These are phyloP conservation scores for Coniferiporia weirii DNA, from an alignment of 1,284 basidiomycete genomes.

Conservation along the genomic window DNA sequence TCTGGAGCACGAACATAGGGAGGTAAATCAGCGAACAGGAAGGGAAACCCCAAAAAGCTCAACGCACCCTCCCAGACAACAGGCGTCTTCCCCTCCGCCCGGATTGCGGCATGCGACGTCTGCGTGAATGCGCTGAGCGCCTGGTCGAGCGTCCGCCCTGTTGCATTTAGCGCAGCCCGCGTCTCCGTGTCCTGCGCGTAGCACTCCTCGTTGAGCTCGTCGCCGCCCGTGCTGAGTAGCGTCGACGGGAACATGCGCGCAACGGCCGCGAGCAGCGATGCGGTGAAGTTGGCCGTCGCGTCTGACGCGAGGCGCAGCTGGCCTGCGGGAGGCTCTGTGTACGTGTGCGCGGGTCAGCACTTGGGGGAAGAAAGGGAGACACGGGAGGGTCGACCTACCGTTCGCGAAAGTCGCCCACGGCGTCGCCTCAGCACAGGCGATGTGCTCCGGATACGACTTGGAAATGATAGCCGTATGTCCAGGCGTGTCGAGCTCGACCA, in stretches of 20 bases:
- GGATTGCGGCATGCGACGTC: conserved; percentile 32
- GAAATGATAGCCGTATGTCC: conserved; percentile 74
- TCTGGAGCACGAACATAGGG: conserved; percentile 9
- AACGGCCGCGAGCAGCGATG: conserved; percentile 28
- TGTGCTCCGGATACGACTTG: conserved; percentile 60
- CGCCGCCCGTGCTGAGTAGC: conserved; percentile 45
- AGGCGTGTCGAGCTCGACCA: conserved; percentile 69
- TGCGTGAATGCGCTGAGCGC: conserved; percentile 37
- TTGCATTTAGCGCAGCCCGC: conserved; percentile 24
- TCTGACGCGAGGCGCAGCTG: conserved; percentile 39
- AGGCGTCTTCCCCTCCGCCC: conserved; percentile 33
- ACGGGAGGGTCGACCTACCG: conserved; percentile 29
- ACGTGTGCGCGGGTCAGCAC: conserved; percentile 1
- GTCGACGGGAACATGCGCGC: conserved; percentile 25
- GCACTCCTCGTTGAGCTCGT: conserved; percentile 42
- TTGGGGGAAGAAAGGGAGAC: neutral
- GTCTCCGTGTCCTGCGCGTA: conserved; percentile 35
- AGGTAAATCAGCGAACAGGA: neutral
- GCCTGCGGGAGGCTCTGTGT: conserved; percentile 40
- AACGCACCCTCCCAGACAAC: conserved; percentile 42
- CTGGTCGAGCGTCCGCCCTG: conserved; percentile 29
- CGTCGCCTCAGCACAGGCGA: conserved; percentile 62
- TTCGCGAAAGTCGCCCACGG: conserved; percentile 65
- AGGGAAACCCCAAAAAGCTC: neutral
- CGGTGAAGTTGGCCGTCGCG: conserved; percentile 28